These are phyloP conservation scores for Rhizophora apiculata DNA, from an alignment of 345 rosid species.

Conservation along the genomic window DNA sequence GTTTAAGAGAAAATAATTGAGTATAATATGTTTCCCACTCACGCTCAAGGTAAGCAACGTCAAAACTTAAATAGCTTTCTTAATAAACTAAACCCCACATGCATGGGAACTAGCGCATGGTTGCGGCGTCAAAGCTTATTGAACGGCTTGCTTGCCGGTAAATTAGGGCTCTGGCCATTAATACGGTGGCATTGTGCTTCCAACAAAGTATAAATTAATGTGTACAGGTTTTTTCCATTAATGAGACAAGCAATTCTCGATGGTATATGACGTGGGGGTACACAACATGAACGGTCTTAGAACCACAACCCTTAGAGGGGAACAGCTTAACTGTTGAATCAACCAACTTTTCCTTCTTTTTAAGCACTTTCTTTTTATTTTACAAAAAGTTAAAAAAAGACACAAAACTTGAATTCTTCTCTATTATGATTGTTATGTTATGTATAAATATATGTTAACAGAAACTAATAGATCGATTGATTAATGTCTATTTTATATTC, in stretches of 20 bases:
- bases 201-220: not conserved
- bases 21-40: not conserved
- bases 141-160: conserved; percentile 17
- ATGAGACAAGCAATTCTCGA: not conserved
- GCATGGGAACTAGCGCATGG: conserved; percentile 14
- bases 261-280: not conserved
- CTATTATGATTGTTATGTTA: too few relatives aligned
- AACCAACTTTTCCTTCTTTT: not conserved
- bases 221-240: not conserved
- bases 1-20: conserved; percentile 12
- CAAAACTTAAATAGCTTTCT: not conserved
- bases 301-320: not conserved
- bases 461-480: too few relatives aligned
- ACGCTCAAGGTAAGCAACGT: not conserved
- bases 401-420: too few relatives aligned
- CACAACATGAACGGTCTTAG: too few relatives aligned
- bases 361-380: too few relatives aligned
- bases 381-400: too few relatives aligned
- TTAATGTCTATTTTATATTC: too few relatives aligned
- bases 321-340: conserved; percentile 1
- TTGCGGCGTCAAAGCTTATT: conserved; percentile 12
- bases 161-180: conserved; percentile 21
- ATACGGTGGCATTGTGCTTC: conserved; percentile 13
- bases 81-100: conserved; percentile 9
- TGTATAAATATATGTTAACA: too few relatives aligned